Conservation (phyloP, 1,284 basidiomycete genomes). For the Ganoderma multipileum region DNA sequence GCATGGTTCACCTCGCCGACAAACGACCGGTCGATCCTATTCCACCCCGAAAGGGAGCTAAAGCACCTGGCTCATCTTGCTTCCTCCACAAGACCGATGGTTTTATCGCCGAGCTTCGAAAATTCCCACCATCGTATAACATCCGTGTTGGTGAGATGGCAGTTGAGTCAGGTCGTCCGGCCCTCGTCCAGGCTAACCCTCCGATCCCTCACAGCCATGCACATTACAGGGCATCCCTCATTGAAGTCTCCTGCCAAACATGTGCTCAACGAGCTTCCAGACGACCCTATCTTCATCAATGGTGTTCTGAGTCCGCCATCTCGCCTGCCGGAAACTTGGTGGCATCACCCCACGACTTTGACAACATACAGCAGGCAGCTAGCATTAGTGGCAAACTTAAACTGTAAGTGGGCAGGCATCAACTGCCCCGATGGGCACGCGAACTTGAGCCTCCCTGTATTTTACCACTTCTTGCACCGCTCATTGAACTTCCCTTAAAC, state of each 20-base stretch:
- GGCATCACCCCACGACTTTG: not conserved
- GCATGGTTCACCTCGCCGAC: not conserved
- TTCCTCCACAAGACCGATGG: not conserved
- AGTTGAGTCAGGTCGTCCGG: slow-evolving; percentile 3
- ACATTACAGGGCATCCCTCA: not conserved
- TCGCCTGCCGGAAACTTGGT: not conserved
- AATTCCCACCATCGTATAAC: slow-evolving; percentile 6
- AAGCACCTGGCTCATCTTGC: not conserved
- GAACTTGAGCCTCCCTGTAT: not conserved
- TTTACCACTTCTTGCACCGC: not conserved
- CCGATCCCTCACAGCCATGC: slow-evolving; percentile 5
- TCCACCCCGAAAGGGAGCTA: not conserved
- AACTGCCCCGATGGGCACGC: not conserved
- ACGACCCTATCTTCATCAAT: not conserved
- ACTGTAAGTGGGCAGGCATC: not conserved
- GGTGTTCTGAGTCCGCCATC: not conserved
- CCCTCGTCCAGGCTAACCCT: not conserved
- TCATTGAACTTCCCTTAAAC: not conserved
- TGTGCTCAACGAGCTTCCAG: not conserved
- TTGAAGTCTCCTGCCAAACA: not conserved
- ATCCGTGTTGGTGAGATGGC: slow-evolving; percentile 7
- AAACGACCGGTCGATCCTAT: too few species aligned
- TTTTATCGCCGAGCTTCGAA: slow-evolving; percentile 5
- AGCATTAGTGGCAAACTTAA: not conserved
- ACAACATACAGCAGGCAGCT: not conserved